These are phyloP conservation scores for Hemileccinum hortonii DNA, from an alignment of 1,284 basidiomycete species.

Conservation along the genomic window DNA sequence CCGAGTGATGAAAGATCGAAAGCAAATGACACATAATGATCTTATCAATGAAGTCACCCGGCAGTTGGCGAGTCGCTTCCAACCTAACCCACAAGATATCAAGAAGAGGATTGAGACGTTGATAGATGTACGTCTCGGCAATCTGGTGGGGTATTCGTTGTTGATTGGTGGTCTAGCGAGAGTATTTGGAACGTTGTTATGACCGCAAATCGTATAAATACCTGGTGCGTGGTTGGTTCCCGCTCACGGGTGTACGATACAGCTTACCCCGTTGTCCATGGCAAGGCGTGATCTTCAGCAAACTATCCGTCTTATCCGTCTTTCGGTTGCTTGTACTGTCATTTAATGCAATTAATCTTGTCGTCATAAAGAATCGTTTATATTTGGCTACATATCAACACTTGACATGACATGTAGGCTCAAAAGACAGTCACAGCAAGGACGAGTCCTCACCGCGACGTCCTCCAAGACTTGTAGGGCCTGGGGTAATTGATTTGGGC, in stretches of 20 bases:
- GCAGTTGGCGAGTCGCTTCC: constrained; percentile 84
- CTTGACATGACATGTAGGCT: constrained; percentile 38
- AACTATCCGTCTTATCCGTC: neutral
- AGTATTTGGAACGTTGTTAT: constrained; percentile 76
- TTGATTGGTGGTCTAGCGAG: constrained; percentile 49
- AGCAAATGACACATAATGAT: constrained; percentile 86
- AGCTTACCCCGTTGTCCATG: constrained; percentile 1
- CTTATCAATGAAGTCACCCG: constrained; percentile 89
- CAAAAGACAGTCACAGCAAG: constrained; percentile 9
- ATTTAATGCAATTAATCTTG: too few relatives aligned
- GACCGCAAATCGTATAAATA: constrained; percentile 84
- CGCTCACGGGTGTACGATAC: neutral
- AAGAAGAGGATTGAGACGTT: constrained; percentile 94
- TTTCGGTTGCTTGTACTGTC: neutral
- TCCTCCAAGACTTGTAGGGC: constrained; percentile 29
- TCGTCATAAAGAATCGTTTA: neutral
- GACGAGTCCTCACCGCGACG: constrained; percentile 4
- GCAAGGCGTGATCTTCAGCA: constrained; percentile 25
- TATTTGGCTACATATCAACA: constrained; percentile 32
- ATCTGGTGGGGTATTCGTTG: neutral
- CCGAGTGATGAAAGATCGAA: constrained; percentile 96
- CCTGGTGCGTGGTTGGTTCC: constrained; percentile 42
- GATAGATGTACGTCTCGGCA: constrained; percentile 73
- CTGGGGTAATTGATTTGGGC: constrained; percentile 39
- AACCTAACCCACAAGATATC: constrained; percentile 81